These are phyloP conservation scores for Colletotrichum neosansevieriae DNA, from an alignment of 2,329 filamentous ascomycete species.

Conservation along the genomic window DNA sequence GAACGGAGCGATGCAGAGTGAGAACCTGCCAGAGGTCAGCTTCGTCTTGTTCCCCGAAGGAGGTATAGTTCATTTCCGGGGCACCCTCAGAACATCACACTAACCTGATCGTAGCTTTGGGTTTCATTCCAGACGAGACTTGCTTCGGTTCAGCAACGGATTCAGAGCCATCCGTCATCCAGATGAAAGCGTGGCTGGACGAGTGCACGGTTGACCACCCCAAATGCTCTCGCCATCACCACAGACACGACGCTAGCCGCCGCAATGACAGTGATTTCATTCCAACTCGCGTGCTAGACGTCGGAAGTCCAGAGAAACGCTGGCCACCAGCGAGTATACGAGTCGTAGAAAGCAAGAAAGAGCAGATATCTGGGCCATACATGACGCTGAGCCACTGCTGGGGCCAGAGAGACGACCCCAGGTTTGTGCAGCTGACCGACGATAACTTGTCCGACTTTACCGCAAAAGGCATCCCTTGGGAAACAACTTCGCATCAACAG, in stretches of 20 bases:
- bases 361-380: constrained; percentile 13
- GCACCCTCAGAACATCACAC: background rate
- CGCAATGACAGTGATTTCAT: constrained; percentile 1
- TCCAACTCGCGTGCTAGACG: constrained; percentile 38
- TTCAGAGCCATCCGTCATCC: background rate
- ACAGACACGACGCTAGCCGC: background rate
- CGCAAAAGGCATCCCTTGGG: constrained; percentile 17
- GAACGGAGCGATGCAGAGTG: background rate
- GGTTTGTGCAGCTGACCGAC: constrained; percentile 21
- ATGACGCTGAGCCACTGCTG: constrained; percentile 44
- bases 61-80: background rate
- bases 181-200: constrained; percentile 36
- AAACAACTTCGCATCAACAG: background rate
- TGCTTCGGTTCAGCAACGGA: background rate
- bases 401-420: constrained; percentile 13
- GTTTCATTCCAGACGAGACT: background rate
- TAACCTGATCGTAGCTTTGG: background rate
- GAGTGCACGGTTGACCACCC: constrained; percentile 25
- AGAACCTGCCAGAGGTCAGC: constrained; percentile 8
- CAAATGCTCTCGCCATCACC: constrained; percentile 27
- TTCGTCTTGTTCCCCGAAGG: constrained; percentile 19
- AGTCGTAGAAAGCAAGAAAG: constrained; percentile 6
- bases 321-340: constrained; percentile 1
- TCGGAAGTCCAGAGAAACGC: constrained; percentile 8
- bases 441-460: constrained; percentile 15